phyloP scores from a whole-genome alignment of 495 filamentous ascomycete species.

The Daldinia caldariorum region DNA sequence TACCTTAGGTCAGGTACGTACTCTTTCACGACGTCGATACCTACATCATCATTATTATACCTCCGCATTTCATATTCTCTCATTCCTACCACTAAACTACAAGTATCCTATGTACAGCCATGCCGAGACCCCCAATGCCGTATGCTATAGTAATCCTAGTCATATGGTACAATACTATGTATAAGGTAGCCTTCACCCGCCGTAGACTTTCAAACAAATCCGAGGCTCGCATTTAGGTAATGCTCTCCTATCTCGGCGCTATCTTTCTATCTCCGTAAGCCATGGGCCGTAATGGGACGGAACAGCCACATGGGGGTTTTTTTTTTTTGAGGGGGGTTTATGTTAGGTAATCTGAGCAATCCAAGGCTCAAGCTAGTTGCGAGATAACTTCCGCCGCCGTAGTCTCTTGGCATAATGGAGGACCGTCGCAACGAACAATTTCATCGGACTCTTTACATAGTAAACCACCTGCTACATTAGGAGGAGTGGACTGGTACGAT shows the following conservation, averaged over 20 bases:
- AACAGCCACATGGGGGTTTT: too few relatives aligned
- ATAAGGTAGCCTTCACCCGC: neutral
- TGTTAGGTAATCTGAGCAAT: neutral
- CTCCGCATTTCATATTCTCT: conserved; percentile 5
- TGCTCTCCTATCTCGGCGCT: neutral
- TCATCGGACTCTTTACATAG: too few relatives aligned
- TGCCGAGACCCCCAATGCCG: neutral
- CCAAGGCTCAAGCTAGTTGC: neutral
- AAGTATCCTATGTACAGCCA: neutral
- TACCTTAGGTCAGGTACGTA: too few relatives aligned
- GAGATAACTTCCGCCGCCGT: neutral
- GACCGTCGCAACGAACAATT: neutral
- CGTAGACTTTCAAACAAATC: neutral
- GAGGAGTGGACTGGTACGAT: neutral
- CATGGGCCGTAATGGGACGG: neutral
- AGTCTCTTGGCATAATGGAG: conserved; percentile 2
- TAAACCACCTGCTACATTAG: conserved; percentile 3
- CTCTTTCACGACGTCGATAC: conserved; percentile 1
- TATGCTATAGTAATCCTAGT: neutral
- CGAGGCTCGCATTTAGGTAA: neutral
- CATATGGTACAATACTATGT: neutral
- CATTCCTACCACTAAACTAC: conserved; percentile 2
- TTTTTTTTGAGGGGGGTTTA: neutral
- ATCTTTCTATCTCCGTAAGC: conserved; percentile 4
- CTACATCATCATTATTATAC: conserved; percentile 18